A percentile compares a stretch with the other conserved stretches of the same genome.
These are phyloP conservation scores for Tetracladium setigerum DNA, from an alignment of 495 filamentous ascomycete species.

Conservation along the genomic window DNA sequence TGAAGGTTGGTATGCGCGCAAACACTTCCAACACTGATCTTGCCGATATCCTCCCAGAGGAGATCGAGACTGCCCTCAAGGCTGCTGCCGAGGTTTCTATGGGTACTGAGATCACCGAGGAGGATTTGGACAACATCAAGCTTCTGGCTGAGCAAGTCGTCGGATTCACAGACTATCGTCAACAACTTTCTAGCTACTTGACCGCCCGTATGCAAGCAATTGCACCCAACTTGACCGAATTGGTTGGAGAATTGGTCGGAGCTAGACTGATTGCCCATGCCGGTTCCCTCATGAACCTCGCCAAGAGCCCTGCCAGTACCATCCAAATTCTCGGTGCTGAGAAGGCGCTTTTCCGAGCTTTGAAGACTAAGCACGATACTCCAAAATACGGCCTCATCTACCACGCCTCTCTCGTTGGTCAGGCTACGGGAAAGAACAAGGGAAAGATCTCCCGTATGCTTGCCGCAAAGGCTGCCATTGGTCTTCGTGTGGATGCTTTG, in stretches of 20 bases:
- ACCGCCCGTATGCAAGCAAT: slow-evolving; percentile 93
- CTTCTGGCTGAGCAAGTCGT: slow-evolving; percentile 90
- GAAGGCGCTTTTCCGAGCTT: slow-evolving; percentile 94
- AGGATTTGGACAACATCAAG: slow-evolving; percentile 87
- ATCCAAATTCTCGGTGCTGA: slow-evolving; percentile 97
- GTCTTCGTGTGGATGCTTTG: slow-evolving; percentile 87
- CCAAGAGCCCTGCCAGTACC: slow-evolving; percentile 92
- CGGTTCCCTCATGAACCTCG: slow-evolving; percentile 88
- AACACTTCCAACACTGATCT: slow-evolving; percentile 72
- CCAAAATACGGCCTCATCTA: slow-evolving; percentile 99
- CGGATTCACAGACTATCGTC: slow-evolving; percentile 79
- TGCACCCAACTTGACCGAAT: slow-evolving; percentile 88
- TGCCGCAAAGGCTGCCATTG: slow-evolving; percentile 84
- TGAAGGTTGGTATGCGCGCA: slow-evolving; percentile 78
- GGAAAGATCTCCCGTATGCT: slow-evolving; percentile 98
- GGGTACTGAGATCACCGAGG: slow-evolving; percentile 89
- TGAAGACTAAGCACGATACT: slow-evolving; percentile 99
- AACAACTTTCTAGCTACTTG: slow-evolving; percentile 81
- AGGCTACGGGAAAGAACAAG: slow-evolving; percentile 96
- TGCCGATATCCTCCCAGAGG: slow-evolving; percentile 87
- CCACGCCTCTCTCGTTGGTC: slow-evolving; percentile 92
- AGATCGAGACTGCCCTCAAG: slow-evolving; percentile 90
- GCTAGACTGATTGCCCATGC: slow-evolving; percentile 93
- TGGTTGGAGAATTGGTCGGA: slow-evolving; percentile 91
- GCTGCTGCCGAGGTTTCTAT: slow-evolving; percentile 92